Evolutionary conservation across 345 rosid genomes (phyloP), one percentile per base, ranked within the genome.

Genomic region (Heritiera fomes): DNA sequence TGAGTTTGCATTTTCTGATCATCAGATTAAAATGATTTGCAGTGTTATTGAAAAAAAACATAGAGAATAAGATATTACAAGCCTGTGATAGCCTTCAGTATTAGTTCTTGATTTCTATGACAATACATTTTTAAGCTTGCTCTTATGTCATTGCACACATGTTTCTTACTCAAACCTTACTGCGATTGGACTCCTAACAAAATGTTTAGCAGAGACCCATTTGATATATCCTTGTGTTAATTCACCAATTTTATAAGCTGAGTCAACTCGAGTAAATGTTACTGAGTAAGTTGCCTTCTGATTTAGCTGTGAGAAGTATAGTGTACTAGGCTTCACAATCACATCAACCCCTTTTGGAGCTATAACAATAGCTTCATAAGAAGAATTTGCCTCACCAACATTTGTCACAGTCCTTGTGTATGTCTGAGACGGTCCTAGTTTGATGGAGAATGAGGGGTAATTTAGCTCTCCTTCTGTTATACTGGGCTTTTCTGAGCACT

Each of bases 381-480:
- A 11, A 41, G 87, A 82, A 52, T 81, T 60, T 9, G 82, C 84
- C 34, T 45, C 43, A 13, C 90, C 90, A 49, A 86, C 90, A 61
- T 89, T 87, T 71, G 80, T 88, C 58, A 88, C 84, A 0, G 89
- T 88, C 80, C 87, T 84, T 45, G 80, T 64, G 71, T 82, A 86
- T 46, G 84, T 77, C 77, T 83, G 79, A 60, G 85, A 30, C 7
- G 87, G 61, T 70, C 90, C 91, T 3, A 88, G 84, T 46, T 83
- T 75, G 23, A 84, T 73, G 13, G 87, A 86, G 80, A 89, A 88
- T 18, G 91, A 85, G 59, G 90, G 85, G 43, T 87, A 85, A 68
- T 88, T 88, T 8, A 87, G 83, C 14, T 89, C 79, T 15, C 66
- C 75, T 47, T 80, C 80, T 0, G 79, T 47, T 53, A 81, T 82